These are phyloP conservation scores for Tetraselmis striata DNA, from an alignment of 139 green algal species.

Conservation along the genomic window DNA sequence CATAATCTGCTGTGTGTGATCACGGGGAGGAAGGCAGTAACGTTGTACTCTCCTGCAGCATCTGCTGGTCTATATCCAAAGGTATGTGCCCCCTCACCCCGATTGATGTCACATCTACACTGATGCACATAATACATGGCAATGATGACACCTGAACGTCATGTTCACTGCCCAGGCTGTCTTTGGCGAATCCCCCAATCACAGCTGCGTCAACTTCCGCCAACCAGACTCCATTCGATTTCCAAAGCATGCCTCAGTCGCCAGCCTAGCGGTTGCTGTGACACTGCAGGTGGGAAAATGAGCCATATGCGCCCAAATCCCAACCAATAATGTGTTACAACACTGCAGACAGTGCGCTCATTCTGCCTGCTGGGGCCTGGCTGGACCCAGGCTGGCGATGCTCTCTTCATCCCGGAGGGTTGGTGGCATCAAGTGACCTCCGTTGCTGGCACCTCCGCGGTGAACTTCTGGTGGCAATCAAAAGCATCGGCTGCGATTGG, in stretches of 20 bases:
- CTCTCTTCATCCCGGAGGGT: conserved; percentile 69
- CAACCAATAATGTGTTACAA: too few species aligned
- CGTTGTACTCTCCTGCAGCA: conserved; percentile 36
- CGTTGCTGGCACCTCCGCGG: conserved; percentile 42
- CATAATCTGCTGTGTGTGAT: conserved; percentile 71
- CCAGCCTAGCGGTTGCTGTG: not conserved
- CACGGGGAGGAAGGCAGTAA: conserved; percentile 54
- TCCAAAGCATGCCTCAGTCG: not conserved
- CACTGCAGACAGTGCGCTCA: not conserved
- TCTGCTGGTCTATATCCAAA: conserved; percentile 45
- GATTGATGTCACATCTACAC: not conserved
- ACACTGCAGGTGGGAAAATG: too few species aligned
- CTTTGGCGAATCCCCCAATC: conserved; percentile 52
- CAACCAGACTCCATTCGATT: conserved; percentile 25
- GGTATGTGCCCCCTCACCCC: not conserved
- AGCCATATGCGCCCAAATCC: too few species aligned
- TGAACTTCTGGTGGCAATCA: conserved; percentile 77
- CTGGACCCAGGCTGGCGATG: conserved; percentile 52
- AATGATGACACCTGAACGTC: not conserved
- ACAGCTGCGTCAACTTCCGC: conserved; percentile 57
- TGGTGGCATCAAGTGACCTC: conserved; percentile 70
- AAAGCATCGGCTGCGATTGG: conserved; percentile 11
- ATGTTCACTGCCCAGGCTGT: not conserved
- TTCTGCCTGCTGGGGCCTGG: not conserved
- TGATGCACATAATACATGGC: not conserved